phyloP scores from a whole-genome alignment of 1,284 basidiomycete genomes.

The Leccinum griseonigrum region DNA sequence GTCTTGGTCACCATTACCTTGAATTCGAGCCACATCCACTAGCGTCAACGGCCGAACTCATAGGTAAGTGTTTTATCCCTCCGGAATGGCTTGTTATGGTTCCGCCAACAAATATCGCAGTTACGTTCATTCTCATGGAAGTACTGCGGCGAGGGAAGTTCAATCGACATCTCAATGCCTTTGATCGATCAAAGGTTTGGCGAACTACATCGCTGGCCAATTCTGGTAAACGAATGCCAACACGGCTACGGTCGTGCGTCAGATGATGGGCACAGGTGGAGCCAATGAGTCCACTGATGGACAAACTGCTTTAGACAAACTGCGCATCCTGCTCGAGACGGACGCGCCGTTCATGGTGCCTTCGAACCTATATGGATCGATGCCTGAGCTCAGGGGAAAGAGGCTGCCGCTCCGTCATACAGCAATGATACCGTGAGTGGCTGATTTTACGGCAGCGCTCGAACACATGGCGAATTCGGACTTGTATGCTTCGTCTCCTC shows the following conservation, averaged over 20 bases:
- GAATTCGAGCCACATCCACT: slow-evolving; percentile 44
- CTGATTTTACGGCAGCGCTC: slow-evolving; percentile 59
- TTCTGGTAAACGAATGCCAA: slow-evolving; percentile 45
- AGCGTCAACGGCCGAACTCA: slow-evolving; percentile 46
- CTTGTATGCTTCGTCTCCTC: too few species aligned
- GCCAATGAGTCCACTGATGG: background rate
- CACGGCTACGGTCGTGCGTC: slow-evolving; percentile 57
- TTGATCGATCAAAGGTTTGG: slow-evolving; percentile 46
- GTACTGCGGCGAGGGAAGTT: slow-evolving; percentile 54
- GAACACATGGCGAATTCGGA: too few species aligned
- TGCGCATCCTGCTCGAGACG: slow-evolving; percentile 63
- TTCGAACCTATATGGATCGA: slow-evolving; percentile 60
- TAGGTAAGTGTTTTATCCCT: slow-evolving; percentile 34
- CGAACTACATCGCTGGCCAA: slow-evolving; percentile 40
- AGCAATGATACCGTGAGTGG: slow-evolving; percentile 82
- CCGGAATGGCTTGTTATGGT: background rate
- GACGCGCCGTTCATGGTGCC: slow-evolving; percentile 85
- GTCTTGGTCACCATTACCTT: slow-evolving; percentile 45
- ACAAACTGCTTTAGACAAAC: background rate
- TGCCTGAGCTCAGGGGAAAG: slow-evolving; percentile 49
- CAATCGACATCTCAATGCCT: slow-evolving; percentile 41
- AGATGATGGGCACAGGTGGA: slow-evolving; percentile 36
- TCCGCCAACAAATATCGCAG: slow-evolving; percentile 29
- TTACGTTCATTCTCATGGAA: slow-evolving; percentile 58
- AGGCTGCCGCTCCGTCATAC: slow-evolving; percentile 69